Evolutionary conservation across 2,329 filamentous ascomycete species (phyloP).

Genomic region (Xenoacremonium recifei): DNA sequence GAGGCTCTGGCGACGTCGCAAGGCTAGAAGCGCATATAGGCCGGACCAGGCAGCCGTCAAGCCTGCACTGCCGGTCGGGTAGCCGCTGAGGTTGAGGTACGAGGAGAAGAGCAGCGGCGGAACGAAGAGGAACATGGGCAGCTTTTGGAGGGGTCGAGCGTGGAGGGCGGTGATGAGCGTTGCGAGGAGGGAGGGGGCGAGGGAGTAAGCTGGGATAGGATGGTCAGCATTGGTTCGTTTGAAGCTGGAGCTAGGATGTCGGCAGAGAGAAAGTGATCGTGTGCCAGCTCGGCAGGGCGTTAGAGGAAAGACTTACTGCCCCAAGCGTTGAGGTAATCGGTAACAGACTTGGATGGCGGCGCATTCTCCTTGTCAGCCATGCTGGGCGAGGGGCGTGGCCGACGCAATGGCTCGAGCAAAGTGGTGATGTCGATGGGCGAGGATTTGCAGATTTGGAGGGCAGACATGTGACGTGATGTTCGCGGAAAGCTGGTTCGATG

Average conservation of each 20-base stretch:
- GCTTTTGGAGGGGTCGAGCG: slow-evolving; percentile 49
- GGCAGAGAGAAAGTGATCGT: background rate
- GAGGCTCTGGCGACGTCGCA: slow-evolving; percentile 44
- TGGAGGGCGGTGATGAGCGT: slow-evolving; percentile 57
- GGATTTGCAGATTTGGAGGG: too few relatives aligned
- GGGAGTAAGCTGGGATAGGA: slow-evolving; percentile 45
- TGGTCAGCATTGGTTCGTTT: too few relatives aligned
- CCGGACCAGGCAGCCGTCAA: slow-evolving; percentile 56
- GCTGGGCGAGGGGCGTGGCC: slow-evolving; percentile 11
- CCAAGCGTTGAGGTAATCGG: slow-evolving; percentile 42
- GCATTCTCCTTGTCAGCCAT: slow-evolving; percentile 29
- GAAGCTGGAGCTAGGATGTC: too few relatives aligned
- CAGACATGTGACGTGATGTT: too few relatives aligned
- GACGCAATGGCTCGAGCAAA: slow-evolving; percentile 16
- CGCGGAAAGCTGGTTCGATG: too few relatives aligned
- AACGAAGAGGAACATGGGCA: slow-evolving; percentile 52
- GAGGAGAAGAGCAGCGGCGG: slow-evolving; percentile 54
- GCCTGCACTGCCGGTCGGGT: slow-evolving; percentile 55
- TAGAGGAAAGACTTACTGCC: slow-evolving; percentile 52
- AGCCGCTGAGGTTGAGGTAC: slow-evolving; percentile 60
- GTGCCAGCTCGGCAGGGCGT: too few relatives aligned
- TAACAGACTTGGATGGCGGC: slow-evolving; percentile 30
- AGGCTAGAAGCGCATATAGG: slow-evolving; percentile 54
- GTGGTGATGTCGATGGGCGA: too few relatives aligned
- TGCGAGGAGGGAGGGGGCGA: slow-evolving; percentile 54